Evolutionary conservation across 228 moss, liverwort and hornwort genomes (phyloP), one percentile per base, ranked within the genome.

Genomic region (Sphagnum magellanicum): DNA sequence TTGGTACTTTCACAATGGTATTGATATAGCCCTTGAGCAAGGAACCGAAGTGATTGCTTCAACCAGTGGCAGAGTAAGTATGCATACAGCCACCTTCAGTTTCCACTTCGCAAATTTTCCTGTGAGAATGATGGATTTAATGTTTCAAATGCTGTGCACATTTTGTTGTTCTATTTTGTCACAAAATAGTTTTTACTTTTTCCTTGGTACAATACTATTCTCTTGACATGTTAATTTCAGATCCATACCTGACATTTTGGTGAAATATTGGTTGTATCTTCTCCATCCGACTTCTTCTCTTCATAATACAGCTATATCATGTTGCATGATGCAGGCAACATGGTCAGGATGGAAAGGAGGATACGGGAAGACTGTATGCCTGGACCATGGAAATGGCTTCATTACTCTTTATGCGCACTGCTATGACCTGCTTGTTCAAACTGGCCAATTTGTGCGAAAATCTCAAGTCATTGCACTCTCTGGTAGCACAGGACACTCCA

Each of bases 321-420:
- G 32, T 8, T 55, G 55, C 55, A 8, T 55, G 8, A 55, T 67
- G 48, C 63, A 81, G 81, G 61, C 77, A 15, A 74, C 81, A 2
- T 81, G 77, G 77, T 77, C 81, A 4, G 81, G 81, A 60, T 81
- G 81, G 81, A 81, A 77, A 77, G 81, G 81, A 59, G 77, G 77
- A 48, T 81, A 81, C 4, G 81, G 81, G 48, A 81, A 81, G 68
- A 81, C 81, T 10, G 77, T 81, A 46, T 81, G 81, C 62, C 71
- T 81, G 70, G 81, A 81, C 52, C 81, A 81, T 52, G 81, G 81
- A 16, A 77, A 81, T 60, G 81, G 77, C 48, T 81, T 68, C 49
- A 74, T 72, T 50, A 81, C 81, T 52, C 74, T 81, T 4, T 81
- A 81, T 69, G 81, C 81, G 0, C 81, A 81, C 62, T 81, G 81